Percentiles rank a stretch among this genome's conserved stretches.
Evolutionary conservation across 2,329 filamentous ascomycete genomes (phyloP).

Genomic region (Metarhizium sp.): DNA sequence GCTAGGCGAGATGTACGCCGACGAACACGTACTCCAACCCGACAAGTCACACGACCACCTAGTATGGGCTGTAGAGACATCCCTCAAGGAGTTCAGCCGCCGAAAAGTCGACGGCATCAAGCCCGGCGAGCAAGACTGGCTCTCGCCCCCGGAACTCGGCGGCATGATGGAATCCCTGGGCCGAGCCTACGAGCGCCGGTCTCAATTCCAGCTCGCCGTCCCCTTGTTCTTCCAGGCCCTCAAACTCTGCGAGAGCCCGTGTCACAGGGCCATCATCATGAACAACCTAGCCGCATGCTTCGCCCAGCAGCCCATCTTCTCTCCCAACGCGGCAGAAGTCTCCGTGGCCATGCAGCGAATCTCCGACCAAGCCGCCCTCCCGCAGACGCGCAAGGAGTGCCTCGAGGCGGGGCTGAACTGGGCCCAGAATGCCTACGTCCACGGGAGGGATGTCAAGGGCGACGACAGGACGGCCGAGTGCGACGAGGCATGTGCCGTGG

Average conservation of each 20-base stretch:
- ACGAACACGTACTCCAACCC: conserved; percentile 63
- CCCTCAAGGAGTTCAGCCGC: conserved; percentile 63
- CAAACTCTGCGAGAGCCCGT: conserved; percentile 53
- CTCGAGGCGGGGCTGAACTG: conserved; percentile 65
- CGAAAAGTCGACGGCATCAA: conserved; percentile 59
- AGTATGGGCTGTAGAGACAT: conserved; percentile 72
- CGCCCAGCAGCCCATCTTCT: conserved; percentile 51
- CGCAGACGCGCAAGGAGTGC: conserved; percentile 46
- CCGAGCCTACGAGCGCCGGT: conserved; percentile 63
- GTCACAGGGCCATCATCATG: conserved; percentile 78
- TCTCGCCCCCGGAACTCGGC: conserved; percentile 63
- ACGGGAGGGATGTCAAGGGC: conserved; percentile 55
- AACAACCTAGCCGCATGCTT: conserved; percentile 71
- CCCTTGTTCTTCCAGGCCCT: conserved; percentile 83
- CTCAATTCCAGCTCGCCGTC: conserved; percentile 71
- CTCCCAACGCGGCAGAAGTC: conserved; percentile 17
- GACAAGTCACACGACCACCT: conserved; percentile 65
- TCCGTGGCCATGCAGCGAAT: conserved; percentile 18
- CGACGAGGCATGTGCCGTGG: conserved; percentile 71
- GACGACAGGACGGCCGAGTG: conserved; percentile 68
- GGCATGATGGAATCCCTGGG: conserved; percentile 67
- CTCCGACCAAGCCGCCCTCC: conserved; percentile 19
- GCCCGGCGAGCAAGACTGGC: conserved; percentile 61
- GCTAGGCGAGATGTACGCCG: conserved; percentile 73
- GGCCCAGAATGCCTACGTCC: conserved; percentile 66